These are phyloP conservation scores for Bretziella fagacearum DNA, from an alignment of 2,329 filamentous ascomycete species.

Conservation along the genomic window DNA sequence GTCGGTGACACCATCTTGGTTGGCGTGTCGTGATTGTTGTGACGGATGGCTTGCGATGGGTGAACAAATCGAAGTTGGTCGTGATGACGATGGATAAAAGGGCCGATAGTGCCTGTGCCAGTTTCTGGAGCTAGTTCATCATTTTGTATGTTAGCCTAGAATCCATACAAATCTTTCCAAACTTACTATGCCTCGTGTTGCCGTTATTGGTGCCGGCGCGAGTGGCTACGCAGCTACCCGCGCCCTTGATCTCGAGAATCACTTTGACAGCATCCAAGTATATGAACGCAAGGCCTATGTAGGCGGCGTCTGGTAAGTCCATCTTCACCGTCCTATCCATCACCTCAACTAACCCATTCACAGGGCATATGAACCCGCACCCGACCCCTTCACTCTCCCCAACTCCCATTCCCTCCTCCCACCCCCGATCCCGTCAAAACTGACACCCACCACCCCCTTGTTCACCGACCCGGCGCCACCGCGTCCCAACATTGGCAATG, in stretches of 20 bases:
- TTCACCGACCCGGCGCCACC: not conserved
- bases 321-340: not conserved
- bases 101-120: too few relatives aligned
- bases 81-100: not conserved
- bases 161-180: not conserved
- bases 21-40: too few relatives aligned
- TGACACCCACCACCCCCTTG: not conserved
- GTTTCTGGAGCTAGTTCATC: not conserved
- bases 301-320: conserved; percentile 42
- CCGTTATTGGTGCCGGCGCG: conserved; percentile 44
- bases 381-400: conserved; percentile 2
- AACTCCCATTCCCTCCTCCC: not conserved
- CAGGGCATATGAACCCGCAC: conserved; percentile 5
- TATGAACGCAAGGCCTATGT: conserved; percentile 44
- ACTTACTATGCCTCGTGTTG: conserved; percentile 24
- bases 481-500: conserved; percentile 15
- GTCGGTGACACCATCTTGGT: not conserved
- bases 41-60: too few relatives aligned
- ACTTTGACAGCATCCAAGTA: conserved; percentile 41
- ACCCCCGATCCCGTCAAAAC: not conserved
- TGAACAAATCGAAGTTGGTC: too few relatives aligned
- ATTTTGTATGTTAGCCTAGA: not conserved
- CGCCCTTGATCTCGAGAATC: conserved; percentile 39
- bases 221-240: conserved; percentile 43
- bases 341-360: not conserved